phyloP scores from a whole-genome alignment of 2,329 filamentous ascomycete genomes.

The Monosporascus ibericus region DNA sequence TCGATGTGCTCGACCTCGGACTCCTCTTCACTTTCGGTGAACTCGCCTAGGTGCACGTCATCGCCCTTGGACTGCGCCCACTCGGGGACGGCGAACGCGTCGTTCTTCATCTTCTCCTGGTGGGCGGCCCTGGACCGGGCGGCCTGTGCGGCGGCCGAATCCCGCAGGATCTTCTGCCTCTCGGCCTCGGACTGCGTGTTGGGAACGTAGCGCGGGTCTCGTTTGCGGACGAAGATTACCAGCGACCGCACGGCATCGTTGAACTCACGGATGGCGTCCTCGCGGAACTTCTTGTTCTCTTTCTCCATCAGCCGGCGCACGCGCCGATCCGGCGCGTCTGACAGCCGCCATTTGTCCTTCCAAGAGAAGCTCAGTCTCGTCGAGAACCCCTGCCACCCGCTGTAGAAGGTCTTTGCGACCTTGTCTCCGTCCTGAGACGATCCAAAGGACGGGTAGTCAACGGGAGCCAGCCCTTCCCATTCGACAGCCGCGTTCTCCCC shows the following conservation, averaged over 20 bases:
- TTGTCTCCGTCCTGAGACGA: conserved; percentile 65
- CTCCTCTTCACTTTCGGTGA: conserved; percentile 53
- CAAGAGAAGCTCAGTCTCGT: conserved; percentile 84
- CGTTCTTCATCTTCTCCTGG: conserved; percentile 59
- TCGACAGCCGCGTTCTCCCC: conserved; percentile 75
- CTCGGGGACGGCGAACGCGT: conserved; percentile 58
- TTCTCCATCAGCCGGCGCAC: conserved; percentile 86
- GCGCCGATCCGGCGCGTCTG: conserved; percentile 81
- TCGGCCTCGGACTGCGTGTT: conserved; percentile 75
- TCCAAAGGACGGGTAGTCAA: conserved; percentile 79
- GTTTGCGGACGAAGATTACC: conserved; percentile 82
- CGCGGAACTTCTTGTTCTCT: conserved; percentile 79
- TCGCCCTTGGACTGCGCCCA: conserved; percentile 65
- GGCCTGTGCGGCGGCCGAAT: conserved; percentile 77
- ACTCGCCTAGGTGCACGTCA: conserved; percentile 42
- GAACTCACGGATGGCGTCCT: conserved; percentile 79
- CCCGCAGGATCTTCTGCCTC: conserved; percentile 69
- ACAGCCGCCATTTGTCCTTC: conserved; percentile 78
- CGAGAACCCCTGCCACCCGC: conserved; percentile 70
- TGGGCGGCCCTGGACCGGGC: conserved; percentile 77
- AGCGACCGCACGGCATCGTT: conserved; percentile 87
- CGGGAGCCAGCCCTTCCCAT: conserved; percentile 54
- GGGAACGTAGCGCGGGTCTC: conserved; percentile 77
- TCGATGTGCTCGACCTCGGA: conserved; percentile 56
- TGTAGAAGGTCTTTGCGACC: conserved; percentile 76